Conservation (phyloP, 768 basidiomycete species). For the Phylloporus arenicola region DNA sequence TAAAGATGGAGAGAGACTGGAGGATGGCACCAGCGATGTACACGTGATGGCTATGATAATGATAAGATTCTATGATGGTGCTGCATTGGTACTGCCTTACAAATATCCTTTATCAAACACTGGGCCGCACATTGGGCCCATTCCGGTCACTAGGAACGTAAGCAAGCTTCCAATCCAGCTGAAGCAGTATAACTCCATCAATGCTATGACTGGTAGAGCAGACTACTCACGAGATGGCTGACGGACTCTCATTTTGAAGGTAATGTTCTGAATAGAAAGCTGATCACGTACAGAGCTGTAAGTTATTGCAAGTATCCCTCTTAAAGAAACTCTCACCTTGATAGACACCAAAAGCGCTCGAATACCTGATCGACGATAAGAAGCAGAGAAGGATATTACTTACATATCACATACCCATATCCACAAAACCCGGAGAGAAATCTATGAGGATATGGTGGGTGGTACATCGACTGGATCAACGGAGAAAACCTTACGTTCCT, state of each 20-base stretch:
- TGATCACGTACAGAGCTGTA: not conserved
- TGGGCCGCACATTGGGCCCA: constrained; percentile 23
- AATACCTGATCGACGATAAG: constrained; percentile 12
- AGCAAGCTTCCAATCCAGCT: constrained; percentile 26
- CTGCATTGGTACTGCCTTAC: constrained; percentile 7
- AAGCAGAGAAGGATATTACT: not conserved
- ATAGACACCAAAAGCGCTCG: constrained; percentile 24
- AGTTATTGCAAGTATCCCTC: not conserved
- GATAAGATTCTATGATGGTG: not conserved
- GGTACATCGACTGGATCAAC: not conserved
- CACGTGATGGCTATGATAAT: constrained; percentile 8
- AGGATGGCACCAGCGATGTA: constrained; percentile 24
- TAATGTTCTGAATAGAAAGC: constrained; percentile 21
- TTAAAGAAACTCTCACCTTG: constrained; percentile 11
- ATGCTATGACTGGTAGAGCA: too few relatives aligned
- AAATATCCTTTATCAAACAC: constrained; percentile 27
- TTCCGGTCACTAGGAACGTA: constrained; percentile 12
- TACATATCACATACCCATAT: constrained; percentile 15
- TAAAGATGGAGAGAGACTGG: constrained; percentile 31
- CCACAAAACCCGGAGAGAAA: constrained; percentile 25
- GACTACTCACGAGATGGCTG: constrained; percentile 20
- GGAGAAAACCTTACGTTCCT: constrained; percentile 17
- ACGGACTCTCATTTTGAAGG: constrained; percentile 18
- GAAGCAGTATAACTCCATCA: not conserved
- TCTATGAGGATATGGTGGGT: constrained; percentile 5